Evolutionary conservation across 1,284 basidiomycete genomes (phyloP).

Genomic region (Cystobasidium pallidum): DNA sequence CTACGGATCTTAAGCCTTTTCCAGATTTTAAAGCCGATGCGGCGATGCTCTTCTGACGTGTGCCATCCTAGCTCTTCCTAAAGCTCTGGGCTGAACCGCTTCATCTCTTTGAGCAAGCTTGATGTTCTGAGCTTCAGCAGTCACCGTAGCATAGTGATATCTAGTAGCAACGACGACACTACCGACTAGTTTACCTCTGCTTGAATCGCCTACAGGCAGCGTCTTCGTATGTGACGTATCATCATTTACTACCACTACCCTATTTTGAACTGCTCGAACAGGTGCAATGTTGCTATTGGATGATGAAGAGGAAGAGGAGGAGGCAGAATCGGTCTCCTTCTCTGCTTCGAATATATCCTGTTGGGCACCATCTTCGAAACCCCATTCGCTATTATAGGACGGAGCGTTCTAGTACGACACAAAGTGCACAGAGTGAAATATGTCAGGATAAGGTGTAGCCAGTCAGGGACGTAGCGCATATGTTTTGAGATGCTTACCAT

Average conservation of each 20-base stretch:
- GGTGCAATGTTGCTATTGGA: conserved; percentile 9
- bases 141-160: conserved; percentile 29
- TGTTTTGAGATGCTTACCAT: conserved; percentile 23
- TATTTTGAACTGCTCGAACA: conserved; percentile 1
- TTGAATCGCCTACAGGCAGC: not conserved
- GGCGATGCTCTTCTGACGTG: conserved; percentile 15
- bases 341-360: conserved; percentile 63
- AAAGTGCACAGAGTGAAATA: not conserved
- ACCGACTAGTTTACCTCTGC: not conserved
- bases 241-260: conserved; percentile 12
- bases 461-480: no score
- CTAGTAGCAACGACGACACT: conserved; percentile 11
- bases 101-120: conserved; percentile 2
- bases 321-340: not conserved
- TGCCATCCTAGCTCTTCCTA: conserved; percentile 13
- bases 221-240: not conserved
- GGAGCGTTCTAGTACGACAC: conserved; percentile 59
- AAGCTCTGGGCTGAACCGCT: conserved; percentile 1
- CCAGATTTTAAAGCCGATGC: conserved; percentile 1
- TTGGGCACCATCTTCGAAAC: conserved; percentile 66
- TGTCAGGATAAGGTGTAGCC: no score
- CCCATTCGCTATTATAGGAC: conserved; percentile 65
- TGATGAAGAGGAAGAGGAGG: not conserved
- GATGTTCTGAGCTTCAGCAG: conserved; percentile 18
- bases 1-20: no score